Conservation (phyloP, 129 eudicot genomes). For the Gnaphalium uliginosum region DNA sequence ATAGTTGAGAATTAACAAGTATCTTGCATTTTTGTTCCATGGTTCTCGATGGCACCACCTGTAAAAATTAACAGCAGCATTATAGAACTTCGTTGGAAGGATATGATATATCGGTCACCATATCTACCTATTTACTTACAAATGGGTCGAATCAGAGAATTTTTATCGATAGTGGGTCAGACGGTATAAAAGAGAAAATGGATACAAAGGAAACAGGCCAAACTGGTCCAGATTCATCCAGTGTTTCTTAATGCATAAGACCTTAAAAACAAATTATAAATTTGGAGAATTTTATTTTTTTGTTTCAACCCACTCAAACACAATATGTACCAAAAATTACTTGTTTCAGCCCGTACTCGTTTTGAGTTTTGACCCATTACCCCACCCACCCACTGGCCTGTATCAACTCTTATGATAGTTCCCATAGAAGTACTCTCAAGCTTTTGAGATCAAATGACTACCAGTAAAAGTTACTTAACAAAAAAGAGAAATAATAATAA, state of each 20-base stretch:
- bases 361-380: background rate
- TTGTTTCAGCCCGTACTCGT: no score
- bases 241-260: background rate
- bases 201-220: background rate
- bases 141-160: background rate
- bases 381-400: no score
- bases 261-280: background rate
- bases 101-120: background rate
- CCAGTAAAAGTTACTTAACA: no score
- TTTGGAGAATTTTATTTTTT: no score
- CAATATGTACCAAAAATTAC: no score
- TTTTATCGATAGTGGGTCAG: background rate
- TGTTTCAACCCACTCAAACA: background rate
- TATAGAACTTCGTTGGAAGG: slow-evolving; percentile 5
- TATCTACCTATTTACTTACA: background rate
- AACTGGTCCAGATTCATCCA: background rate
- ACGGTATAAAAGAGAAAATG: background rate
- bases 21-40: slow-evolving; percentile 73
- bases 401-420: no score
- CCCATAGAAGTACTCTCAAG: no score
- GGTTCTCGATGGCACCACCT: slow-evolving; percentile 90
- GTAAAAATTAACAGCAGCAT: slow-evolving; percentile 14
- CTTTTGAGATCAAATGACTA: no score
- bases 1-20: slow-evolving; percentile 66
- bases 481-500: no score